Percentiles rank a stretch among this genome's conserved stretches.
These are phyloP conservation scores for Cymbopogon citratus DNA, from an alignment of 176 grass and related monocot species.

Conservation along the genomic window DNA sequence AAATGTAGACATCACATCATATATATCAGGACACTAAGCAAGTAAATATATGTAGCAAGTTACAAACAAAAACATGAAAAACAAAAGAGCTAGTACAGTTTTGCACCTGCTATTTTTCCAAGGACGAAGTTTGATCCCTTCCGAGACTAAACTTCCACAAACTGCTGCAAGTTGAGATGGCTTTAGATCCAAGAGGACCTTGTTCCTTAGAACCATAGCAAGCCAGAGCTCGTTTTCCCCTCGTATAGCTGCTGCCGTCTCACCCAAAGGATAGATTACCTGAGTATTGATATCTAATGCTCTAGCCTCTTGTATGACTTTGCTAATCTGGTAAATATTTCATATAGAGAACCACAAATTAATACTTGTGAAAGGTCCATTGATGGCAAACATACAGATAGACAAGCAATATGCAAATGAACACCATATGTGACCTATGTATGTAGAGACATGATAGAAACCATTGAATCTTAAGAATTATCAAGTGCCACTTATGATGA, in stretches of 20 bases:
- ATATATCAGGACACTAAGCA: conserved; percentile 6
- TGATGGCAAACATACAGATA: not conserved
- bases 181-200: conserved; percentile 83
- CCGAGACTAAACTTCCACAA: conserved; percentile 96
- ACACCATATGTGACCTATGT: not conserved
- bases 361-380: not conserved
- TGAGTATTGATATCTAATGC: conserved; percentile 86
- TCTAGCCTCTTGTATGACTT: conserved; percentile 90
- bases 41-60: not conserved
- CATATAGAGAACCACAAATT: conserved; percentile 14
- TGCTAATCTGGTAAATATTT: conserved; percentile 71
- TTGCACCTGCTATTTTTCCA: conserved; percentile 76
- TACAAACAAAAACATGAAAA: not conserved
- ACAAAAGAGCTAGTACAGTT: not conserved
- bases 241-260: conserved; percentile 86
- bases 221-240: conserved; percentile 97
- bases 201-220: conserved; percentile 90
- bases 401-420: conserved; percentile 5
- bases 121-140: conserved; percentile 96
- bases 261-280: conserved; percentile 89
- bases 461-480: not conserved
- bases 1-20: not conserved
- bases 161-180: conserved; percentile 89
- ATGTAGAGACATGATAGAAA: not conserved
- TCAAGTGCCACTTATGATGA: not conserved